Evolutionary conservation across 345 rosid species (phyloP), one percentile per base, ranked within the genome.

Genomic region (Pelargonium nanum): DNA sequence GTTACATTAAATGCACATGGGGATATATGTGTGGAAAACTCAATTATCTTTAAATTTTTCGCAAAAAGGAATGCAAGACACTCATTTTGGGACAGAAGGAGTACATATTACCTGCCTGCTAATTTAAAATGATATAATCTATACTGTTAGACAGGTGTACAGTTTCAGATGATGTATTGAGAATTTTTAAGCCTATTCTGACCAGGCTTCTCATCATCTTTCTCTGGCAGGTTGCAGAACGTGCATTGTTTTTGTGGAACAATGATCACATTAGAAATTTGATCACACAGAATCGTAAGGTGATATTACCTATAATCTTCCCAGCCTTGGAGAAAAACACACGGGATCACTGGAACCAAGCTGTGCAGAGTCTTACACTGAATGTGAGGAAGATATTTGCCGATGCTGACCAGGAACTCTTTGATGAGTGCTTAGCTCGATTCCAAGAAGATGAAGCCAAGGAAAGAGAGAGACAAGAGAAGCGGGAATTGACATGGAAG

Each of bases 371-470:
- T 40, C 48, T 40, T 12, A 40, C 48, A 40, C 15, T 40, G 48
- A 40, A 40, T 40, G 48, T 40, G 48, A 40, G 16, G 48, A 40
- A 40, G 48, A 40, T 40, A 40, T 40, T 40, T 40, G 48, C 48
- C 9, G 48, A 40, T 40, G 48, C 48, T 6, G 48, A 40, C 48
- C 48, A 15, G 15, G 48, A 40, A 59, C 76, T 84, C 22, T 86
- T 86, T 58, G 90, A 86, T 9, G 91, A 88, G 54, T 88, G 91
- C 68, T 74, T 81, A 70, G 69, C 62, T 17, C 82, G 71, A 63
- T 84, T 72, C 68, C 75, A 75, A 70, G 93, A 82, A 40, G 79
- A 80, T 45, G 88, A 82, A 72, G 63, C 24, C 17, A 82, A 76
- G 71, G 75, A 74, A 67, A 68, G 56, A 34, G 73, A 85, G 63